Conservation (phyloP, 2,329 filamentous ascomycete genomes). For the Hypoxylon sp. region DNA sequence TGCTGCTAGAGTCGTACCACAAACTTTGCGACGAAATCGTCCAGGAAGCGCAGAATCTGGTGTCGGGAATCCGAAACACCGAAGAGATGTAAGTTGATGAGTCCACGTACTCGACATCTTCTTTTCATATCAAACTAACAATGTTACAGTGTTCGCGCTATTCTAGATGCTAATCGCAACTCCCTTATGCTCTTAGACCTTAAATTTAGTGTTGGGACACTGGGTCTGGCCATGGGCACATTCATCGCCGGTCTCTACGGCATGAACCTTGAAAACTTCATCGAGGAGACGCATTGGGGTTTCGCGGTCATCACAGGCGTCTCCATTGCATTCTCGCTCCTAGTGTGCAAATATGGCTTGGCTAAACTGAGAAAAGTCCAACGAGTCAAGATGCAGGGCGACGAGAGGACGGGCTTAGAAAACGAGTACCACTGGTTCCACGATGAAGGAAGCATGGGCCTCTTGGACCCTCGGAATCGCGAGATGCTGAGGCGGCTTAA, state of each 20-base stretch:
- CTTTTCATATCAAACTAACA: conserved; percentile 31
- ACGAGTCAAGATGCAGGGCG: conserved; percentile 83
- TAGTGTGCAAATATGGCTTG: conserved; percentile 88
- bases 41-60: conserved; percentile 91
- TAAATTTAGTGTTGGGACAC: conserved; percentile 94
- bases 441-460: conserved; percentile 63
- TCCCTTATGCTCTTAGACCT: conserved; percentile 97
- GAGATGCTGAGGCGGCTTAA: conserved; percentile 67
- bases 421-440: conserved; percentile 57
- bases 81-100: conserved; percentile 86
- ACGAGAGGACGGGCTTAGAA: conserved; percentile 49
- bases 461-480: conserved; percentile 67
- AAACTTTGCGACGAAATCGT: conserved; percentile 99
- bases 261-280: conserved; percentile 99
- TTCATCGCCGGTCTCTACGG: conserved; percentile 99
- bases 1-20: conserved; percentile 96
- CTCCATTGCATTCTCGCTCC: conserved; percentile 78
- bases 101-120: background rate
- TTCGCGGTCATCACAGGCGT: conserved; percentile 81
- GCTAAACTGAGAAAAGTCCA: conserved; percentile 87
- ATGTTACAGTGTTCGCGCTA: conserved; percentile 84
- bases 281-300: conserved; percentile 91
- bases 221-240: conserved; percentile 94
- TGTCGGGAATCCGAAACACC: conserved; percentile 95
- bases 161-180: conserved; percentile 97